Base-by-base conservation (phyloP, 1,284 basidiomycete species). In the Ustilago hordei region DNA sequence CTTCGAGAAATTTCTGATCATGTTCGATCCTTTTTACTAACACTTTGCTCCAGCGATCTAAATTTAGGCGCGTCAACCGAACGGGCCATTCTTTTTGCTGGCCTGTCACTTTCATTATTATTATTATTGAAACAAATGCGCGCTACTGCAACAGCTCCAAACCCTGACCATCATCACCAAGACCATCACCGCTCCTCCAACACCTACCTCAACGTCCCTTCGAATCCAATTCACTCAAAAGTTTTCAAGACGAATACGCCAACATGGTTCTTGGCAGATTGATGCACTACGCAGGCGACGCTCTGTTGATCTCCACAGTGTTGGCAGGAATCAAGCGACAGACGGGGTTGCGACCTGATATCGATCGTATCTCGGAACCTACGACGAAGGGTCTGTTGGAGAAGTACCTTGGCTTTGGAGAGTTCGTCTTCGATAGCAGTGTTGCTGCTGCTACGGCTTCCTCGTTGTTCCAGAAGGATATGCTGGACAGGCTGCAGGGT, bases 301-400 rank as follows among this genome's bases (percentile, higher is more conserved):
- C 92, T 31, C 90, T 94, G 62, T 89, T 98, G 52, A 78, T 98
- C 60, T 95, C 94, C 17, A 94, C 95, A 11, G 90, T 98, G 11
- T 87, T 96, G 28, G 95, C 95, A 39, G 96, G 96, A 39, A 91
- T 99, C 79, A 93, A 92, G 87, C 91, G 93, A 76, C 92, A 94
- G 35, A 75, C 82, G 8, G 84, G 84, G 32, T 67, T 79, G 13
- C 61, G 74, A 15, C 78, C 72, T 8, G 77, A 84, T 48, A 64
- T 78, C 28, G 66, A 76, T 34, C 79, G 79, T 45, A 79, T 83
- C 61, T 59, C 70, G 12, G 81, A 97, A 79, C 89, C 91, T 2
- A 95, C 92, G 4, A 78, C 92, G 31, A 91, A 92, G 66, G 90
- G 90, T 12, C 86, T 93, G 23, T 91, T 93, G 8, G 92, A 96